phyloP scores from a whole-genome alignment of 768 basidiomycete genomes.

The Scleroderma citrinum region DNA sequence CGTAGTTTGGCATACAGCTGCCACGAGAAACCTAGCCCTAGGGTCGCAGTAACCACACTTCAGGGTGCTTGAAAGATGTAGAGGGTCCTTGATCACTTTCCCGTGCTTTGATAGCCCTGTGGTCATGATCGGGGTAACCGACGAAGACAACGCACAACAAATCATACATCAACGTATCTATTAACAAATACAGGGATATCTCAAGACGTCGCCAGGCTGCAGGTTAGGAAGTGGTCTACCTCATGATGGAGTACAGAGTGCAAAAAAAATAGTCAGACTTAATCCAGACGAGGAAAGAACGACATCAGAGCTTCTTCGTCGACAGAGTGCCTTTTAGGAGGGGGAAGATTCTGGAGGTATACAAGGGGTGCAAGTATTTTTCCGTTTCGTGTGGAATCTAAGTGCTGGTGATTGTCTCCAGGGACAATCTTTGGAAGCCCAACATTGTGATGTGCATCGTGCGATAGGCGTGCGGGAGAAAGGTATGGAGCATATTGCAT shows the following conservation, averaged over 20 bases:
- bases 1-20: background rate
- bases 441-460: constrained; percentile 5
- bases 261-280: constrained; percentile 14
- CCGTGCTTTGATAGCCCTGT: background rate
- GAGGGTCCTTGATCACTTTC: background rate
- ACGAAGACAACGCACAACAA: background rate
- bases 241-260: constrained; percentile 1
- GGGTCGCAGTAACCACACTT: too few species aligned
- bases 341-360: constrained; percentile 55
- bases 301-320: constrained; percentile 69
- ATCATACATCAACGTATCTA: background rate
- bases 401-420: background rate
- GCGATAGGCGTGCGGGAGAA: constrained; percentile 17
- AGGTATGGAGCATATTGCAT: constrained; percentile 29
- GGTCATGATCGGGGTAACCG: background rate
- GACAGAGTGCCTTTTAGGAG: constrained; percentile 59
- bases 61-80: background rate
- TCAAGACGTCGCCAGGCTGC: background rate
- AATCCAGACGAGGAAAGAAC: constrained; percentile 34
- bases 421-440: background rate
- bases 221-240: constrained; percentile 4
- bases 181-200: background rate
- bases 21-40: background rate
- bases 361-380: constrained; percentile 53
- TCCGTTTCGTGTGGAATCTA: constrained; percentile 13